phyloP scores from a whole-genome alignment of 345 rosid species.

The Rubroshorea leprosula region DNA sequence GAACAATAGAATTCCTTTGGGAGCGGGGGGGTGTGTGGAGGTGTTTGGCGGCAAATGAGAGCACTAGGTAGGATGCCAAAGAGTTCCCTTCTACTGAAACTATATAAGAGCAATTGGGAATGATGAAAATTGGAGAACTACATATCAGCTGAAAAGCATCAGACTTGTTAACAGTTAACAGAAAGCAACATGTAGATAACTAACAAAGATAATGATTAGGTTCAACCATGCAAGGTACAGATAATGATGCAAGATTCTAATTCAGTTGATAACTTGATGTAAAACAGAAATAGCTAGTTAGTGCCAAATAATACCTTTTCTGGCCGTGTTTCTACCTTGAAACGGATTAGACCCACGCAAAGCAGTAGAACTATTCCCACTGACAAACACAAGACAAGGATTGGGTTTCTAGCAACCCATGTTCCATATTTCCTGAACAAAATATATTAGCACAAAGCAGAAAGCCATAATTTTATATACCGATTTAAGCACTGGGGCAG shows the following conservation, averaged over 20 bases:
- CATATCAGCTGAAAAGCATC: not conserved
- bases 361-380: conserved; percentile 63
- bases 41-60: too few relatives aligned
- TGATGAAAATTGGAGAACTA: not conserved
- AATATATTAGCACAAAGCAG: conserved; percentile 10
- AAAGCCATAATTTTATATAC: conserved; percentile 9
- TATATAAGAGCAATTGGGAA: too few relatives aligned
- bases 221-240: not conserved
- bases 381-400: conserved; percentile 58
- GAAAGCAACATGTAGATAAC: too few relatives aligned
- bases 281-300: not conserved
- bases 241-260: not conserved
- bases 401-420: conserved; percentile 90
- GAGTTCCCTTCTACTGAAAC: too few relatives aligned
- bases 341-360: conserved; percentile 78
- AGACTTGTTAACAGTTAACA: too few relatives aligned
- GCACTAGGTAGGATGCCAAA: too few relatives aligned
- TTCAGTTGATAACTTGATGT: conserved; percentile 6
- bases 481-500: conserved; percentile 13
- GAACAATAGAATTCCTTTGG: not conserved
- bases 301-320: conserved; percentile 57
- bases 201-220: too few relatives aligned
- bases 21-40: too few relatives aligned
- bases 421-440: conserved; percentile 78
- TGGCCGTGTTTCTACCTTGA: conserved; percentile 96